Evolutionary conservation across 2,329 filamentous ascomycete species (phyloP).

Genomic region (Truncatella angustata): DNA sequence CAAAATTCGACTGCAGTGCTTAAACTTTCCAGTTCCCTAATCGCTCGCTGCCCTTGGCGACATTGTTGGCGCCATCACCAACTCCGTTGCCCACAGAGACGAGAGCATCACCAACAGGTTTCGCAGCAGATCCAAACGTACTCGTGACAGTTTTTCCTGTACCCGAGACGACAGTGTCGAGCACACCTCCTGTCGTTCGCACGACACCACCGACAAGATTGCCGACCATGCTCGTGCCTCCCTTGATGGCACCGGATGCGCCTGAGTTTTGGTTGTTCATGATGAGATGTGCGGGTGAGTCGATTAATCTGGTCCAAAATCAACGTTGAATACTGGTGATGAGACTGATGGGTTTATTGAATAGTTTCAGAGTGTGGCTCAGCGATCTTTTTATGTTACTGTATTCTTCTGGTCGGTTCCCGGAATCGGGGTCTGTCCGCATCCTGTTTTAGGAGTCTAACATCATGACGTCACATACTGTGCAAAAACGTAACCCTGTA

Average conservation of each 20-base stretch:
- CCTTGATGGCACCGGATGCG: conserved; percentile 31
- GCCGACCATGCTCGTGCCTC: conserved; percentile 31
- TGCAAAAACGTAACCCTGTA: too few species aligned
- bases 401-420: too few species aligned
- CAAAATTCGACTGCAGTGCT: not conserved
- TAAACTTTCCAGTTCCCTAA: too few species aligned
- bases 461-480: too few species aligned
- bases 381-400: too few species aligned
- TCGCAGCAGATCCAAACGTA: conserved; percentile 42
- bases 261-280: conserved; percentile 27
- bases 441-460: too few species aligned
- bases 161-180: conserved; percentile 41
- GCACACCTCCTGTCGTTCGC: conserved; percentile 30
- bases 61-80: conserved; percentile 38
- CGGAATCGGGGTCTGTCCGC: too few species aligned
- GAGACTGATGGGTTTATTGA: too few species aligned
- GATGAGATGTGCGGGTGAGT: too few species aligned
- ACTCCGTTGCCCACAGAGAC: conserved; percentile 40
- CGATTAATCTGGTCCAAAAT: too few species aligned
- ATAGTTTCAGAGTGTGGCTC: too few species aligned
- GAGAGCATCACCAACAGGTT: conserved; percentile 46
- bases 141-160: conserved; percentile 44
- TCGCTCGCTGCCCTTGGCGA: conserved; percentile 42
- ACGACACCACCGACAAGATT: conserved; percentile 28
- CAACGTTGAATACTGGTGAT: too few species aligned